A percentile compares a stretch with the other conserved stretches of the same genome.
phyloP scores from a whole-genome alignment of 164 flowering plant genomes.

The Tetracentron sinense region DNA sequence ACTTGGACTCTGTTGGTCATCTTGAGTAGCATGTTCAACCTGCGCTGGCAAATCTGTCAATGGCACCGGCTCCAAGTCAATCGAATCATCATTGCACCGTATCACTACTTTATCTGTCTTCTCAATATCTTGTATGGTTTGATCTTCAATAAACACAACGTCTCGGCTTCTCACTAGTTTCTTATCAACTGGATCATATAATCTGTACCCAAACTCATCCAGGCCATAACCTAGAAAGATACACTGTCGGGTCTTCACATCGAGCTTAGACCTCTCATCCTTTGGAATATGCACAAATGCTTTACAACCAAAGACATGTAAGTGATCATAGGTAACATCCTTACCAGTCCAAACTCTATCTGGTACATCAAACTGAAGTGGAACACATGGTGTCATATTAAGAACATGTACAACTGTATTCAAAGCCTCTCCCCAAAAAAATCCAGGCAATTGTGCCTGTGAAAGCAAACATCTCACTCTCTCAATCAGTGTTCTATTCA shows the following conservation, averaged over 20 bases:
- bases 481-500: not conserved
- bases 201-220: not conserved
- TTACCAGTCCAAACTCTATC: not conserved
- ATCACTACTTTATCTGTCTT: not conserved
- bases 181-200: not conserved
- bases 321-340: not conserved
- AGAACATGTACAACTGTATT: not conserved
- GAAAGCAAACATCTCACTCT: conserved; percentile 6
- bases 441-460: not conserved
- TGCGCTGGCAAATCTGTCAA: not conserved
- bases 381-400: not conserved
- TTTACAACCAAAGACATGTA: not conserved
- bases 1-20: not conserved
- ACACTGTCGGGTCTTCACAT: not conserved
- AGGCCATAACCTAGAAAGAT: conserved; percentile 7
- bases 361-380: not conserved
- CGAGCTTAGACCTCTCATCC: not conserved
- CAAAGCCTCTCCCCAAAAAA: not conserved
- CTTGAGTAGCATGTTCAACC: not conserved
- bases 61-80: not conserved
- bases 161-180: conserved; percentile 4
- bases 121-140: conserved; percentile 6
- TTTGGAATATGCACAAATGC: conserved; percentile 9
- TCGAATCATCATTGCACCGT: not conserved
- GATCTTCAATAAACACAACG: conserved; percentile 10